Percentiles rank a stretch among this genome's conserved stretches.
phyloP scores from a whole-genome alignment of 371 early-diverging fungal genomes.

The Mucor piriformis region DNA sequence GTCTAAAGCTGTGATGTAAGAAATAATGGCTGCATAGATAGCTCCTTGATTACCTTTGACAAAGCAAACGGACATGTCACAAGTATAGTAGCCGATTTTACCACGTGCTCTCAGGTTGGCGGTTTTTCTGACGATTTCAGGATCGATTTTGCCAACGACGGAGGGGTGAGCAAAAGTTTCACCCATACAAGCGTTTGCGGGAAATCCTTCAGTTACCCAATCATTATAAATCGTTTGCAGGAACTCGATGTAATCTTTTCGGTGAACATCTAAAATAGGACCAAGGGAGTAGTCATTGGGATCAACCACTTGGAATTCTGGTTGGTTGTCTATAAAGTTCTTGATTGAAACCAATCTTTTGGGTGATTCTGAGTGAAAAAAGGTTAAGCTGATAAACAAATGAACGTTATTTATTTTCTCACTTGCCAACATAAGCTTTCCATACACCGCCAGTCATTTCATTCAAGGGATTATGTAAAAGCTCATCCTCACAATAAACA shows the following conservation, averaged over 20 bases:
- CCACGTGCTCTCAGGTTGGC: slow-evolving; percentile 20
- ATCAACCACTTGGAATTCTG: slow-evolving; percentile 32
- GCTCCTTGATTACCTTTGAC: slow-evolving; percentile 41
- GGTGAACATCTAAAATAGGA: slow-evolving; percentile 64
- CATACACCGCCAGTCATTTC: slow-evolving; percentile 43
- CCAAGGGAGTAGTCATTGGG: slow-evolving; percentile 58
- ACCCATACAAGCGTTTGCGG: slow-evolving; percentile 62
- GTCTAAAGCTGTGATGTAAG: slow-evolving; percentile 45
- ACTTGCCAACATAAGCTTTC: slow-evolving; percentile 40
- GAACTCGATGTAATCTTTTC: slow-evolving; percentile 60
- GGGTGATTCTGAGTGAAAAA: slow-evolving; percentile 42
- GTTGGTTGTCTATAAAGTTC: slow-evolving; percentile 26
- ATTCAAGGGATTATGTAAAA: slow-evolving; percentile 44
- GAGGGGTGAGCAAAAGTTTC: slow-evolving; percentile 54
- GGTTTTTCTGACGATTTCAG: slow-evolving; percentile 32
- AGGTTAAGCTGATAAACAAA: background rate
- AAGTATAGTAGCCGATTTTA: slow-evolving; percentile 51
- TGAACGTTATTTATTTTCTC: background rate
- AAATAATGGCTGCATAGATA: background rate
- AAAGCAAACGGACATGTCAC: slow-evolving; percentile 64
- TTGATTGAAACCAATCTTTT: slow-evolving; percentile 41
- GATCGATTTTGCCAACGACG: slow-evolving; percentile 32
- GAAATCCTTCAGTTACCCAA: slow-evolving; percentile 62
- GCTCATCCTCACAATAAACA: slow-evolving; percentile 44
- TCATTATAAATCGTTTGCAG: slow-evolving; percentile 59